Percentiles rank a stretch among this genome's conserved stretches.
These are phyloP conservation scores for Ascochyta fabae DNA, from an alignment of 2,329 filamentous ascomycete species.

Conservation along the genomic window DNA sequence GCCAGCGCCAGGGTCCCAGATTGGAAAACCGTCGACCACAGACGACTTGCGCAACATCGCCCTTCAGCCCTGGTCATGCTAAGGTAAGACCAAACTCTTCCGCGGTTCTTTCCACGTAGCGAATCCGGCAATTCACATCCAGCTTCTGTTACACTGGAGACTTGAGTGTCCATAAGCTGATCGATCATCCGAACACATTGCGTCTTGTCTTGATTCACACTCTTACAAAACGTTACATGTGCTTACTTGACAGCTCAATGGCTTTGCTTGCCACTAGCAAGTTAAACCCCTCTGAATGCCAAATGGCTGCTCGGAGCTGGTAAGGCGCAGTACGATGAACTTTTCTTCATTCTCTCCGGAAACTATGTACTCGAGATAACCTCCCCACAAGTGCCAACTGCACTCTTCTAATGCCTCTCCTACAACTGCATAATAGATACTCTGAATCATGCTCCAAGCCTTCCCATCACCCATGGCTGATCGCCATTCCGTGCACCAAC, in stretches of 20 bases:
- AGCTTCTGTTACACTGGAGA: neutral
- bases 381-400: slow-evolving; percentile 38
- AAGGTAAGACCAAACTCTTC: neutral
- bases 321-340: slow-evolving; percentile 10
- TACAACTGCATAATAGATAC: slow-evolving; percentile 34
- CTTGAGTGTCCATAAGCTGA: no score
- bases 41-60: slow-evolving; percentile 31
- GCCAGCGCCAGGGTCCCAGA: slow-evolving; percentile 31
- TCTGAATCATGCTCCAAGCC: slow-evolving; percentile 25
- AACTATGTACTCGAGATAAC: slow-evolving; percentile 41
- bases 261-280: no score
- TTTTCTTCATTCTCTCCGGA: slow-evolving; percentile 39
- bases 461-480: slow-evolving; percentile 17
- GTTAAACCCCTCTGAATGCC: no score
- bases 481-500: slow-evolving; percentile 25
- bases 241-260: no score
- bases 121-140: neutral
- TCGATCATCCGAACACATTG: no score
- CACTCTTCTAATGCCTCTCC: slow-evolving; percentile 19
- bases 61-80: neutral
- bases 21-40: slow-evolving; percentile 27
- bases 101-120: neutral
- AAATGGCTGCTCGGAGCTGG: no score
- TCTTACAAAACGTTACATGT: neutral
- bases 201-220: neutral